Conservation (phyloP, 768 basidiomycete genomes). For the Russula vinacea region DNA sequence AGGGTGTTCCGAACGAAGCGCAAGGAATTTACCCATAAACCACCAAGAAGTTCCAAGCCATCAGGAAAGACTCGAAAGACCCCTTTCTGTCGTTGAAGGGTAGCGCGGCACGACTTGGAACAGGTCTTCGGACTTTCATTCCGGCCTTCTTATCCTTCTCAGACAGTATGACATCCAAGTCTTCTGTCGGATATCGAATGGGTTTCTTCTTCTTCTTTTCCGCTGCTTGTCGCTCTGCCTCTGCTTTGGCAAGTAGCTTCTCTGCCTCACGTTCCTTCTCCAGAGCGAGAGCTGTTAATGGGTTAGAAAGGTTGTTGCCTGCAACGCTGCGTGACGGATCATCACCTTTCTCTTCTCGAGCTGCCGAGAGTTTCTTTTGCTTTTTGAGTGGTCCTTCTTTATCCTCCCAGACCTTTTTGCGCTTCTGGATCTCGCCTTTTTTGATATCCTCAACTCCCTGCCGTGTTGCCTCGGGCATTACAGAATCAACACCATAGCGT, state of each 20-base stretch:
- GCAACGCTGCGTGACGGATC: neutral
- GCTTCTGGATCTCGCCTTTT: constrained; percentile 87
- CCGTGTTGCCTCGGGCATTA: constrained; percentile 83
- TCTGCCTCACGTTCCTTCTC: constrained; percentile 67
- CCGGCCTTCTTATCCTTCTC: constrained; percentile 85
- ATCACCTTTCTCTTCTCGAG: constrained; percentile 72
- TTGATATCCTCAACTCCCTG: constrained; percentile 76
- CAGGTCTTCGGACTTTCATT: constrained; percentile 61
- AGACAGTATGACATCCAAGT: constrained; percentile 74
- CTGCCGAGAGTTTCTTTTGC: constrained; percentile 71
- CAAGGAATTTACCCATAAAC: constrained; percentile 71
- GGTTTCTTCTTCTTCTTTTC: constrained; percentile 89
- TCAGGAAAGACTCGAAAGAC: constrained; percentile 80
- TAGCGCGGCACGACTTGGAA: constrained; percentile 56
- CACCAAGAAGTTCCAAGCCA: constrained; percentile 92
- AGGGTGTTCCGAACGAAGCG: neutral
- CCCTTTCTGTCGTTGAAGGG: constrained; percentile 65
- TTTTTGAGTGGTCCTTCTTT: constrained; percentile 82
- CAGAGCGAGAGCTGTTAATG: constrained; percentile 45
- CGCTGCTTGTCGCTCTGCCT: constrained; percentile 64
- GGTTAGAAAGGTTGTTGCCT: constrained; percentile 31
- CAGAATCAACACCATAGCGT: constrained; percentile 77
- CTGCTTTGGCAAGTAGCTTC: constrained; percentile 62
- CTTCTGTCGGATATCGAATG: constrained; percentile 89
- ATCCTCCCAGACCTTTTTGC: constrained; percentile 88